These are phyloP conservation scores for Helicostylum pulchrum DNA, from an alignment of 192 early-diverging fungal species.

Conservation along the genomic window DNA sequence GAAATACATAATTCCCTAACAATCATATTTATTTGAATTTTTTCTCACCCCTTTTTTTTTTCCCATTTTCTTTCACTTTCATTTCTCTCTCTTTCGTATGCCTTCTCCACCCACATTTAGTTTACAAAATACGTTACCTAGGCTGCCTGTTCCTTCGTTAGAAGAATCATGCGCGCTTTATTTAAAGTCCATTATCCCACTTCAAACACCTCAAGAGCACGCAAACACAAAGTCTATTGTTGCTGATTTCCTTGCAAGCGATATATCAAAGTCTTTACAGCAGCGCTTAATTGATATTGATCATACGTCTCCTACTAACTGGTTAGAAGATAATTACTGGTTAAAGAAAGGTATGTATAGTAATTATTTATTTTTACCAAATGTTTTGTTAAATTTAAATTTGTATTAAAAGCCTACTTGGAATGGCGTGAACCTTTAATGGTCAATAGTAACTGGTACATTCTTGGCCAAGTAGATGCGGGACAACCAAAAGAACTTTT, in stretches of 20 bases:
- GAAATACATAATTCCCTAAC: too few species aligned
- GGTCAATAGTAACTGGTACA: slow-evolving; percentile 90
- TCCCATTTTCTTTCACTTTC: too few species aligned
- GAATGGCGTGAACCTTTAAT: slow-evolving; percentile 77
- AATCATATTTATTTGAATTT: too few species aligned
- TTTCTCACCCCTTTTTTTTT: too few species aligned
- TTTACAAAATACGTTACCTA: slow-evolving; percentile 49
- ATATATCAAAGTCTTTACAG: slow-evolving; percentile 47
- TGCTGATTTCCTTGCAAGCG: slow-evolving; percentile 41
- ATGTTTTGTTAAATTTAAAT: too few species aligned
- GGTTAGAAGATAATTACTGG: slow-evolving; percentile 72
- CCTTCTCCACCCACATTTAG: slow-evolving; percentile 31
- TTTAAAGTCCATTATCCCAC: slow-evolving; percentile 54
- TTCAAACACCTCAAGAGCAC: slow-evolving; percentile 46
- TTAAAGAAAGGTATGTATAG: slow-evolving; percentile 35
- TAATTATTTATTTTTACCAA: too few species aligned
- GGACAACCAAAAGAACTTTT: slow-evolving; percentile 47
- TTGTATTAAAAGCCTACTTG: slow-evolving; percentile 65
- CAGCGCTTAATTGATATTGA: slow-evolving; percentile 62
- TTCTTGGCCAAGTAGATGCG: slow-evolving; percentile 63
- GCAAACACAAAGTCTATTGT: slow-evolving; percentile 43
- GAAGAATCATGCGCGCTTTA: slow-evolving; percentile 55
- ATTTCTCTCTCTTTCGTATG: too few species aligned
- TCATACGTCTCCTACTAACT: slow-evolving; percentile 55
- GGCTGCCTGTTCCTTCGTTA: slow-evolving; percentile 62